Evolutionary conservation across 2,329 filamentous ascomycete genomes (phyloP), one percentile per base, ranked within the genome.

Genomic region (Pseudogymnoascus sp.): DNA sequence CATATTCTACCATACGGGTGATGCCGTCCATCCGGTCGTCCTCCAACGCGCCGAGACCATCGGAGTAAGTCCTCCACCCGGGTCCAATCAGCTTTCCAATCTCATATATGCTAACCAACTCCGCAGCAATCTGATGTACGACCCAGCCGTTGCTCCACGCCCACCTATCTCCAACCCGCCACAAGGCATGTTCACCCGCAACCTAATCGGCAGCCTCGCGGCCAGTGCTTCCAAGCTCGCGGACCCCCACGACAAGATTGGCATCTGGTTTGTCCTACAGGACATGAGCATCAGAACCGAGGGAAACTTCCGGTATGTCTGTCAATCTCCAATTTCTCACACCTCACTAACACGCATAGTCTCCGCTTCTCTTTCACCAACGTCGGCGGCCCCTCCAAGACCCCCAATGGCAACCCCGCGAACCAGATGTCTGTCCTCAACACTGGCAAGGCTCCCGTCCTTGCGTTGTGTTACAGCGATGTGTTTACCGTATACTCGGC

Each of bases 231-330:
- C 93, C 72, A 86, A 88, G 33, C 81, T 97, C 61, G 87, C 85
- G 2, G 93, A 97, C 84, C 87, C 0, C 80, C 64, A 89, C 14
- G 88, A 91, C 67, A 90, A 91, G 73, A 86, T 90, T 60, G 93
- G 93, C 1, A 92, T 96, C 67, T 99, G 93, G 93, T 99, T 99
- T 71, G 90, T 99, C 52, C 80, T 97, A 61, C 93, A 97, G 74
- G 95, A 99, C 76, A 80, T 99, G 45, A 96, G 92, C 70, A 93
- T 99, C 33, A 85, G 95, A 52, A 96, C 92, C 0, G 95, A 97
- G 75, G 95, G 95, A 9, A 84, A 81, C 64, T 99, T 97, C 75
- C 84, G 93, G 91, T 96, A 81, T 70, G 80, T 72, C 12, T 60
- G 62, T 25, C 40, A 37, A 60, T 31, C 35, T 45, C 33, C 12